Evolutionary conservation across 768 basidiomycete genomes (phyloP).

Genomic region (Scleroderma citrinum): DNA sequence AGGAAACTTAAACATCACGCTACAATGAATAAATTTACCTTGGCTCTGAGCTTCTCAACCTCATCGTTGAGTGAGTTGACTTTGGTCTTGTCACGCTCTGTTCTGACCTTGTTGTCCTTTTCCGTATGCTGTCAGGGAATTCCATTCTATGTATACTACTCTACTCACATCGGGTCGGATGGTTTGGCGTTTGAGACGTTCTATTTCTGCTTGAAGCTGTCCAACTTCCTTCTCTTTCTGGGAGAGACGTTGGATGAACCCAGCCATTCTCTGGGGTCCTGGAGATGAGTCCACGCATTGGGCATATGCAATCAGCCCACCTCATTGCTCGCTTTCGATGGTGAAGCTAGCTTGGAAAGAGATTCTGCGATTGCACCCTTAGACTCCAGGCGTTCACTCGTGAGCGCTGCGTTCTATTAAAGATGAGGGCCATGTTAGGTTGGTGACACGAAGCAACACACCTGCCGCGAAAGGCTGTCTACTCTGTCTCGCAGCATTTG

Average conservation of each 20-base stretch:
- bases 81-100: conserved; percentile 69
- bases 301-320: conserved; percentile 28
- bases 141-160: neutral
- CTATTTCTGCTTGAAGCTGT: conserved; percentile 67
- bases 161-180: conserved; percentile 56
- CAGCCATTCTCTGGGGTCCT: conserved; percentile 51
- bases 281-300: neutral
- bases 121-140: neutral
- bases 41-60: conserved; percentile 61
- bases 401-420: conserved; percentile 7
- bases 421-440: neutral
- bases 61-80: conserved; percentile 72
- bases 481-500: conserved; percentile 53
- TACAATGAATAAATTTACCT: conserved; percentile 38
- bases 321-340: conserved; percentile 52
- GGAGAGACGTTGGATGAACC: conserved; percentile 72
- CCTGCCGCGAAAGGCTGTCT: conserved; percentile 64
- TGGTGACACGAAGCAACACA: conserved; percentile 20
- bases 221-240: conserved; percentile 83
- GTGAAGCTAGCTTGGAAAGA: conserved; percentile 31
- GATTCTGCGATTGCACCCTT: conserved; percentile 11
- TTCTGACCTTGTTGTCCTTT: conserved; percentile 68
- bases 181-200: conserved; percentile 52
- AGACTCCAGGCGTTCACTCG: too few species aligned
- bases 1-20: neutral